phyloP scores from a whole-genome alignment of 2,329 filamentous ascomycete species.

The Trichoderma sp. region DNA sequence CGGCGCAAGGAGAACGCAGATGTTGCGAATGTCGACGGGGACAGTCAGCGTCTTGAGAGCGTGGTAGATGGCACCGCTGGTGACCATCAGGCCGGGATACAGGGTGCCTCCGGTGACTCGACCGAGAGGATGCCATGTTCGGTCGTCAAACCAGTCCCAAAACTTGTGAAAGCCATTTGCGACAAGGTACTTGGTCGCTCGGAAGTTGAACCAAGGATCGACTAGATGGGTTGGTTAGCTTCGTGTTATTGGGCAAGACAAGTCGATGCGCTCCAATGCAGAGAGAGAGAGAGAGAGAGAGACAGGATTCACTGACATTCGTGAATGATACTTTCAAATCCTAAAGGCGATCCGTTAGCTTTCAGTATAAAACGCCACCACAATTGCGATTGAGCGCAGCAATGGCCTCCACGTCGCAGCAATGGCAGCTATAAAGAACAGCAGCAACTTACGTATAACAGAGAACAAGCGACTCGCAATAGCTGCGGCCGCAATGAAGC shows the following conservation, averaged over 20 bases:
- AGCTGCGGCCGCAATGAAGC: slow-evolving; percentile 86
- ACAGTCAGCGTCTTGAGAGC: slow-evolving; percentile 83
- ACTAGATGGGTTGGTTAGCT: slow-evolving; percentile 56
- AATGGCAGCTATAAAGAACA: slow-evolving; percentile 11
- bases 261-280: background rate
- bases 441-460: slow-evolving; percentile 82
- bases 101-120: slow-evolving; percentile 98
- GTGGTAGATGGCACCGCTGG: slow-evolving; percentile 96
- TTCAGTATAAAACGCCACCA: background rate
- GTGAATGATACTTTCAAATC: slow-evolving; percentile 99
- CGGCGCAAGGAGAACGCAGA: slow-evolving; percentile 94
- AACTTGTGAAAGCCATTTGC: slow-evolving; percentile 98
- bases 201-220: slow-evolving; percentile 99
- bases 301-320: slow-evolving; percentile 71
- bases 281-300: background rate
- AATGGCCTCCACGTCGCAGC: slow-evolving; percentile 4
- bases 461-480: slow-evolving; percentile 95
- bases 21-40: slow-evolving; percentile 97
- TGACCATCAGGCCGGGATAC: slow-evolving; percentile 98
- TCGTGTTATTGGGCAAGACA: slow-evolving; percentile 1
- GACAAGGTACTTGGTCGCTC: slow-evolving; percentile 96
- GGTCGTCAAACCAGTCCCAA: slow-evolving; percentile 99
- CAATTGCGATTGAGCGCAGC: slow-evolving; percentile 6
- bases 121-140: slow-evolving; percentile 98
- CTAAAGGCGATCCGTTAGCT: slow-evolving; percentile 50